Base-by-base conservation (phyloP, 257 asterid species). In the Osmanthus fragrans region DNA sequence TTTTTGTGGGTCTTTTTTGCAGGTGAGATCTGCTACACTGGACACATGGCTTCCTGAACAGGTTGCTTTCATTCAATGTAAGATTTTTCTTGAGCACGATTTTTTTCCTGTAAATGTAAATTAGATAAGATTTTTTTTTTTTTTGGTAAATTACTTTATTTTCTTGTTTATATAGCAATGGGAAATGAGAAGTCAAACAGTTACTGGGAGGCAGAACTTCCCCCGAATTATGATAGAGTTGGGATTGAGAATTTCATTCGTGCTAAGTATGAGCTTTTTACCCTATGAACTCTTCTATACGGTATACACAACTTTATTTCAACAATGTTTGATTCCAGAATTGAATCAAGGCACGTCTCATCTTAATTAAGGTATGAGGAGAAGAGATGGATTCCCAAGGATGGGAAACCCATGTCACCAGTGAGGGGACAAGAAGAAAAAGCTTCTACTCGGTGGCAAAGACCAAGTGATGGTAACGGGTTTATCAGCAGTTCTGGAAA, bases 41-140 rank as follows among this genome's bases (percentile, higher is more conserved):
- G 99, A 96, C 77, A 96, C 99, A 56, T 96, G 99, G 99, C 97
- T 96, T 83, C 99, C 99, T 21, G 99, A 96, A 79, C 99, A 96
- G 87, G 97, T 96, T 85, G 89, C 94, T 76, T 96, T 96, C 85
- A 96, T 93, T 82, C 97, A 93, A 39, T 90, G 99, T 96, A 91
- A 88, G 97, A 60, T 77, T 78, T 68, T 71, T 73, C 47, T 42
- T 29, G 63, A 19, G 56, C 77, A 42, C 83, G 51, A 54, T 63
- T 58, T 49, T 49, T 51, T 10, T 64, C 71, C 10, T 54, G 65
- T 70, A 75, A 49, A 66, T 69, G 60, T 70, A 49, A 6, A 70
- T 67, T 36, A 79, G 71, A 16, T 54, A 37, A 18, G 34, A 56
- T 25, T 34, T 33, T 32, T 32, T 68, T 16, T 80, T 64, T 32